A percentile compares a stretch with the other conserved stretches of the same genome.
Conservation (phyloP, 768 basidiomycete genomes). For the Kwoniella dendrophila region DNA sequence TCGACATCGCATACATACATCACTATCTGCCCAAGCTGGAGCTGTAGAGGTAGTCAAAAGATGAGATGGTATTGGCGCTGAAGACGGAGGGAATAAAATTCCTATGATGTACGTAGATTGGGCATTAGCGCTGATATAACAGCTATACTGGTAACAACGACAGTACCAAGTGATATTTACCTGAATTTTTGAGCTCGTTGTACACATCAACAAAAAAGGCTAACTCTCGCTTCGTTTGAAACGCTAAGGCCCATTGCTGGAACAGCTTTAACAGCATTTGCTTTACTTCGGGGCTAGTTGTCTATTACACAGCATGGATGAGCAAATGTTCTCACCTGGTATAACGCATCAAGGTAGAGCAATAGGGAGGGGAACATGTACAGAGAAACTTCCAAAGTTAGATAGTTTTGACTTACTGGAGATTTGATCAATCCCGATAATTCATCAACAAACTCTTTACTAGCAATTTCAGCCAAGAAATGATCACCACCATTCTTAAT, state of each 20-base stretch:
- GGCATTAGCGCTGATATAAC: background rate
- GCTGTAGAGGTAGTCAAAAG: conserved; percentile 58
- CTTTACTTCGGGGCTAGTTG: conserved; percentile 79
- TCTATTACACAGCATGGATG: conserved; percentile 34
- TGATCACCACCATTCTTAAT: conserved; percentile 97
- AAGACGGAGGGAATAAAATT: conserved; percentile 48
- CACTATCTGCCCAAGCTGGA: conserved; percentile 96
- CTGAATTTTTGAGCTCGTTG: conserved; percentile 72
- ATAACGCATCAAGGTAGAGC: background rate
- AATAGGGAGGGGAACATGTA: no score
- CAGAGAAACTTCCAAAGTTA: background rate
- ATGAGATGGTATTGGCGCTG: conserved; percentile 36
- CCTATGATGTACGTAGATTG: conserved; percentile 24
- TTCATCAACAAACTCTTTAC: conserved; percentile 91
- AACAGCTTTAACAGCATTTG: conserved; percentile 72
- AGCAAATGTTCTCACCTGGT: background rate
- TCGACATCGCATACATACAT: conserved; percentile 89
- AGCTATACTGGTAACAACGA: no score
- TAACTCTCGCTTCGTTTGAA: conserved; percentile 75
- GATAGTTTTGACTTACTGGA: conserved; percentile 56
- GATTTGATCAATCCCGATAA: conserved; percentile 83
- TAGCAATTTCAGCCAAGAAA: conserved; percentile 79
- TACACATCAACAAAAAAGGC: conserved; percentile 79
- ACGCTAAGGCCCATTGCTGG: conserved; percentile 93
- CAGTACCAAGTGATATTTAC: conserved; percentile 62